phyloP scores from a whole-genome alignment of 2,329 filamentous ascomycete genomes.

The Didymella pinodella region DNA sequence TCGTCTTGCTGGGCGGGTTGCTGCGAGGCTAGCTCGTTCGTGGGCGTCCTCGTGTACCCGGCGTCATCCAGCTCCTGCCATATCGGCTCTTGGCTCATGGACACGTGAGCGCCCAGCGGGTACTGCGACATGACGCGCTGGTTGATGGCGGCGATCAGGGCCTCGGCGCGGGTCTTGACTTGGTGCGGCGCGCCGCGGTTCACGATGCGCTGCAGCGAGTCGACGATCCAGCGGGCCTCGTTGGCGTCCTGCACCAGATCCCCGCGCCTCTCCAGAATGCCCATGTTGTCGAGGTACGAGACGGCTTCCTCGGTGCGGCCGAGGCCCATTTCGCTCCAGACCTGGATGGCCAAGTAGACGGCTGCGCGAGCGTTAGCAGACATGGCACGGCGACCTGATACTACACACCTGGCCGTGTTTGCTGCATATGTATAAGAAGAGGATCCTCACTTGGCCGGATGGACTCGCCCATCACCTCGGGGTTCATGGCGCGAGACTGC shows the following conservation, averaged over 20 bases:
- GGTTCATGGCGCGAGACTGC: conserved; percentile 26
- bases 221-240: conserved; percentile 46
- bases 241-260: conserved; percentile 39
- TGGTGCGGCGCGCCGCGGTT: conserved; percentile 37
- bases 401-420: conserved; percentile 47
- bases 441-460: conserved; percentile 42
- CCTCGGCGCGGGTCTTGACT: conserved; percentile 37
- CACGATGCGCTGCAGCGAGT: conserved; percentile 41
- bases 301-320: conserved; percentile 37
- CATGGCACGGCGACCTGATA: conserved; percentile 20
- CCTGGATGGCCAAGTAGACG: conserved; percentile 45
- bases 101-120: conserved; percentile 34
- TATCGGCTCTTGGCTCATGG: conserved; percentile 35
- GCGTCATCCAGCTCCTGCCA: conserved; percentile 43
- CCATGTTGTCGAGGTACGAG: conserved; percentile 38
- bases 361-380: conserved; percentile 33
- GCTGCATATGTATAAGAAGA: conserved; percentile 43
- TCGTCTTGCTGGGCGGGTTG: conserved; percentile 45
- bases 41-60: conserved; percentile 38
- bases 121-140: conserved; percentile 49
- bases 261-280: conserved; percentile 36
- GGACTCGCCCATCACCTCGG: conserved; percentile 26
- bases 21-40: conserved; percentile 27
- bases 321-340: conserved; percentile 45
- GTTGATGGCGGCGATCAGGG: conserved; percentile 44